Base-by-base conservation (phyloP, 306 rosid genomes). In the Sesbania bispinosa region DNA sequence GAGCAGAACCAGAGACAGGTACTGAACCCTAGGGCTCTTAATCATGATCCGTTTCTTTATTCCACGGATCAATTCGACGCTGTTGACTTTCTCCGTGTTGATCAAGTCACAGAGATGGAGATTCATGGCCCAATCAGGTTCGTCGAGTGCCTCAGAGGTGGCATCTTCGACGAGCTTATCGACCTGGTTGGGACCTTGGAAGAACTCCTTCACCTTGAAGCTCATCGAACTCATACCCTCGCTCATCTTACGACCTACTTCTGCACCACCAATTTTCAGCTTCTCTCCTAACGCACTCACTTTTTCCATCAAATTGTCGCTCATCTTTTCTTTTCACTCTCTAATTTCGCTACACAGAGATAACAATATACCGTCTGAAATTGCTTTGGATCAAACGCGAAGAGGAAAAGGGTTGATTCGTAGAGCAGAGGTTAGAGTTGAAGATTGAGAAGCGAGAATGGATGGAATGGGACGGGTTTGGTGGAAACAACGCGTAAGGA, bases 81-180 rank as follows among this genome's bases (percentile, higher is more conserved):
- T 87, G 80, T 80, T 86, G 72, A 93, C 68, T 54, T 75, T 90
- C 32, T 93, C 97, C 3, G 85, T 75, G 55, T 93, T 90, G 64
- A 93, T 81, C 75, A 90, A 75, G 81, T 93, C 98, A 23, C 98
- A 93, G 15, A 90, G 78, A 27, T 93, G 96, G 7, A 93, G 97
- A 72, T 93, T 90, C 82, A 90, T 55, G 13, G 96, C 92, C 98
- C 98, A 93, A 76, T 93, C 96, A 27, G 98, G 98, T 41, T 93
- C 92, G 10, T 90, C 93, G 3, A 90, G 90, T 42, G 84, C 72
- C 79, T 93, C 98, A 1, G 98, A 85, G 8, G 98, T 93, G 11
- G 98, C 98, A 21, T 90, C 97, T 62, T 93, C 97, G 13, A 84
- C 96, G 3, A 90, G 70, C 75, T 90, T 93, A 21, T 94, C 98